phyloP scores from a whole-genome alignment of 2,329 filamentous ascomycete genomes.

The Phyllosticta capitalensis region DNA sequence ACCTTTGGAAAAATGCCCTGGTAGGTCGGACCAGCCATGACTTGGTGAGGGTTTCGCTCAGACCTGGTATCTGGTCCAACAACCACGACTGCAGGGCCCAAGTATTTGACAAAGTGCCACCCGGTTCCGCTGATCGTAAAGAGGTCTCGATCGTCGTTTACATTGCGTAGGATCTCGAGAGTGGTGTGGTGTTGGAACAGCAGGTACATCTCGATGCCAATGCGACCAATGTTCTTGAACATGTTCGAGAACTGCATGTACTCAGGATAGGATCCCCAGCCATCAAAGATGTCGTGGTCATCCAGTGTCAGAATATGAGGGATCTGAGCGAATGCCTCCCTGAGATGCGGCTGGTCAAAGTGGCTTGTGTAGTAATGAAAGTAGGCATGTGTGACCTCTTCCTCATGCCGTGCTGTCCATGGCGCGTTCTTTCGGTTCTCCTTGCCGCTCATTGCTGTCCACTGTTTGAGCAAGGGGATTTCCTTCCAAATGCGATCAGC shows the following conservation, averaged over 20 bases:
- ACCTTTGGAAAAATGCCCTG: conserved; percentile 96
- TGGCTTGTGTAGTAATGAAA: conserved; percentile 99
- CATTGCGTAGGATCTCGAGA: conserved; percentile 80
- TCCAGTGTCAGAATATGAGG: conserved; percentile 88
- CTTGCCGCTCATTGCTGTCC: conserved; percentile 85
- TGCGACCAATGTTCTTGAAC: conserved; percentile 94
- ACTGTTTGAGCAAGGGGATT: conserved; percentile 85
- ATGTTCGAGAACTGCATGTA: conserved; percentile 98
- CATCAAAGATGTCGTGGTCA: conserved; percentile 97
- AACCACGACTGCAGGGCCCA: conserved; percentile 82
- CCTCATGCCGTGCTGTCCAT: conserved; percentile 91
- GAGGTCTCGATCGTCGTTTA: conserved; percentile 78
- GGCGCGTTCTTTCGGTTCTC: conserved; percentile 82
- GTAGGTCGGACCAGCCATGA: conserved; percentile 93
- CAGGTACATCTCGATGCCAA: conserved; percentile 95
- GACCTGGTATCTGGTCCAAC: conserved; percentile 87
- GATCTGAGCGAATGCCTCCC: conserved; percentile 95
- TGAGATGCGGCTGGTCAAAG: conserved; percentile 89
- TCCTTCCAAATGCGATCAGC: conserved; percentile 95
- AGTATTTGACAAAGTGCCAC: conserved; percentile 97
- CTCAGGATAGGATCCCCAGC: conserved; percentile 92
- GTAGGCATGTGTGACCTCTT: conserved; percentile 91
- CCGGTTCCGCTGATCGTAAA: conserved; percentile 96
- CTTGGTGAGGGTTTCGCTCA: conserved; percentile 80
- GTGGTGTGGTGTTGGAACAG: conserved; percentile 98